These are phyloP conservation scores for Globisporangium yorkense DNA, from an alignment of 352 stramenopile genomes.

Conservation along the genomic window DNA sequence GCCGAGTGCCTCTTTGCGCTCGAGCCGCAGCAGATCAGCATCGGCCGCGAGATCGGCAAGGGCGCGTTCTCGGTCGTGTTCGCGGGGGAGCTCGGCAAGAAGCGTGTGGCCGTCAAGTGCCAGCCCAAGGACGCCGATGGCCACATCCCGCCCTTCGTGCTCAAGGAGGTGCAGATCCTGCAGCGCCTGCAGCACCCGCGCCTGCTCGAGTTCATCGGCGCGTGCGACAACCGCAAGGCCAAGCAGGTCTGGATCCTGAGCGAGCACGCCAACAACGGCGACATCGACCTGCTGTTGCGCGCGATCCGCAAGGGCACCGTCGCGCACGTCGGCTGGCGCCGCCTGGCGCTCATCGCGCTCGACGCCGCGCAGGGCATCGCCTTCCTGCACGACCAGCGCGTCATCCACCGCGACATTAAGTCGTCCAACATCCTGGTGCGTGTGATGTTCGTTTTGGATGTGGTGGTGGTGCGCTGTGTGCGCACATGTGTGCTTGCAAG, in stretches of 20 bases:
- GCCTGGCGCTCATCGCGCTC: slow-evolving; percentile 59
- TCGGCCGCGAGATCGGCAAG: slow-evolving; percentile 80
- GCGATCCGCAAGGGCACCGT: slow-evolving; percentile 38
- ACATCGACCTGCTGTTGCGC: slow-evolving; percentile 66
- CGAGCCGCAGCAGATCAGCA: slow-evolving; percentile 53
- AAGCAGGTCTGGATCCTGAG: slow-evolving; percentile 83
- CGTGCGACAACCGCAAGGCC: slow-evolving; percentile 57
- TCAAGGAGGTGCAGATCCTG: slow-evolving; percentile 74
- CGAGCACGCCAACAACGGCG: slow-evolving; percentile 70
- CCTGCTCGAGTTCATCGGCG: slow-evolving; percentile 72
- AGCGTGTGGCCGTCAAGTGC: slow-evolving; percentile 80
- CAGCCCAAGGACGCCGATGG: slow-evolving; percentile 75
- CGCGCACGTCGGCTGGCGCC: slow-evolving; percentile 52
- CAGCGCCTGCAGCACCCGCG: slow-evolving; percentile 59
- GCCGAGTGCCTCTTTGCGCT: slow-evolving; percentile 42
- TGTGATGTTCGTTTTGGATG: background rate
- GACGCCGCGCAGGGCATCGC: slow-evolving; percentile 88
- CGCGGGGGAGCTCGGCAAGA: slow-evolving; percentile 59
- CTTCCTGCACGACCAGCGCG: slow-evolving; percentile 90
- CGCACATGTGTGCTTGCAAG: background rate
- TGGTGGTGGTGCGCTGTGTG: background rate
- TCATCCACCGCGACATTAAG: slow-evolving; percentile 87
- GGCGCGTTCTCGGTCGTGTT: slow-evolving; percentile 82
- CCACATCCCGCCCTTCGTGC: slow-evolving; percentile 64
- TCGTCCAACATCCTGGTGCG: slow-evolving; percentile 77